Evolutionary conservation across 257 asterid genomes (phyloP), one percentile per base, ranked within the genome.

Genomic region (Petrea volubilis): DNA sequence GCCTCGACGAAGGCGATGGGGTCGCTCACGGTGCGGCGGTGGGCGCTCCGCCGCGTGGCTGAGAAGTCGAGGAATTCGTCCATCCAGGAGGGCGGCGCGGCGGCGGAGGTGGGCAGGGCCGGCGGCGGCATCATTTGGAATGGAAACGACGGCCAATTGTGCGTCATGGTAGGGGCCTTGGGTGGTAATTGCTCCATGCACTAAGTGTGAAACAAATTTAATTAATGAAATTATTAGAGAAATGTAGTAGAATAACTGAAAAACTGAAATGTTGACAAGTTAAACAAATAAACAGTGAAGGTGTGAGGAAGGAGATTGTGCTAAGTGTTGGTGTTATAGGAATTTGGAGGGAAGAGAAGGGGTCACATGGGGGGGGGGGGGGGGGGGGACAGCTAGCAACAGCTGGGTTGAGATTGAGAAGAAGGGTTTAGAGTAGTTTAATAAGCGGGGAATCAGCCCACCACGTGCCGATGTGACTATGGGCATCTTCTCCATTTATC

Each of bases 161-260:
- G 94, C 20, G 94, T 25, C 95, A 87, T 84, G 59, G 68, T 15
- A 83, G 95, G 83, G 61, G 87, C 73, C 74, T 89, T 89, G 9
- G 96, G 97, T 23, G 97, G 97, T 67, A 85, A 74, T 60, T 89
- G 97, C 78, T 90, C 97, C 96, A 91, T 91, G 92, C 87, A 82
- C 38, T 29, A 51, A 14, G 25, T 2, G n/a, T n/a, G n/a, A n/a
- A n/a, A n/a, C n/a, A n/a, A n/a, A n/a, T n/a, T n/a, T n/a, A 43
- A 64, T 21, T 47, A 36, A 52, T 18, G 12, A 2, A 21, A 11
- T 3, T 21, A 21, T 21, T 21, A 21, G 40, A 63, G 47, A 17
- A 10, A 15, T 34, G 65, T 25, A 49, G 5, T 10, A 44, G 1
- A 12, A 44, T 15, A 44, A 44, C 46, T 17, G 5, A 47, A 47